phyloP scores from a whole-genome alignment of 179 eudicot genomes.

The Silene coronaria region DNA sequence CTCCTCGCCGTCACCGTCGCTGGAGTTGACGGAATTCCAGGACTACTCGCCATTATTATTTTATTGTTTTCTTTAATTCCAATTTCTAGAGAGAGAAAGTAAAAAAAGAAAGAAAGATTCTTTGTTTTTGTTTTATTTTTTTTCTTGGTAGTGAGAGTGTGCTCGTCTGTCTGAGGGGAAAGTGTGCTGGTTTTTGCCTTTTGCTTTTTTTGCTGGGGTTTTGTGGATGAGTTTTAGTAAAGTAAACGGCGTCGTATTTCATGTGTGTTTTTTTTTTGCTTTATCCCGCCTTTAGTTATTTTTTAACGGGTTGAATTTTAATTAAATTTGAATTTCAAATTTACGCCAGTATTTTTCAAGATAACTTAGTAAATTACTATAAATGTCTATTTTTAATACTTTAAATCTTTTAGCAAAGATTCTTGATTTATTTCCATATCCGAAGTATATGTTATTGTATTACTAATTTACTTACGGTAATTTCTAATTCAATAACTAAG shows the following conservation, averaged over 20 bases:
- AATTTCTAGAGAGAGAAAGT: background rate
- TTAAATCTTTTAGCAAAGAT: no score
- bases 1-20: constrained; percentile 24
- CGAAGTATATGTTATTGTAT: no score
- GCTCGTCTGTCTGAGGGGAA: background rate
- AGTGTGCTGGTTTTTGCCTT: background rate
- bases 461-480: no score
- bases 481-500: no score
- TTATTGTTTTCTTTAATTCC: background rate
- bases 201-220: background rate
- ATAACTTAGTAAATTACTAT: no score
- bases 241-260: background rate
- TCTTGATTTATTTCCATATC: no score
- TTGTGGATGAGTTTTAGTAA: background rate
- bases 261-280: no score
- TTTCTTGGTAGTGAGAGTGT: background rate
- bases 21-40: constrained; percentile 31
- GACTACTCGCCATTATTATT: constrained; percentile 40
- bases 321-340: background rate
- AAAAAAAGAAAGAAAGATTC: background rate
- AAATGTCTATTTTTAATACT: no score
- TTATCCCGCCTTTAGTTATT: background rate
- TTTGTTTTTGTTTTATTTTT: background rate
- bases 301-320: background rate
- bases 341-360: background rate